Percentiles rank a stretch among this genome's conserved stretches.
Evolutionary conservation across 768 basidiomycete genomes (phyloP).

Genomic region (Lyophyllum atratum): DNA sequence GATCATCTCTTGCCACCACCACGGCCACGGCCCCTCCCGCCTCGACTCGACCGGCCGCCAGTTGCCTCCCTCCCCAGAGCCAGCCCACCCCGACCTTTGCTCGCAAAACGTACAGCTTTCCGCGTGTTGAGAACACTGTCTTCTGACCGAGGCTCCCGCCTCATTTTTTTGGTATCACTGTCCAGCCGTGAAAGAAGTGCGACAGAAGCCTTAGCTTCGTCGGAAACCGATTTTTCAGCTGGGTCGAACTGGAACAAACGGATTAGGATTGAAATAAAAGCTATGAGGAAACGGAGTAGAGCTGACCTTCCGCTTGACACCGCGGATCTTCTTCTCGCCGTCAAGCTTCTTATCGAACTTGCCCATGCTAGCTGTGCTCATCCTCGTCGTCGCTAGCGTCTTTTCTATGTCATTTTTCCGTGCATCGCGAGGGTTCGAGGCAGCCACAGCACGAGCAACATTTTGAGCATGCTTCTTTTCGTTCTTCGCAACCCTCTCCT

Average conservation of each 20-base stretch:
- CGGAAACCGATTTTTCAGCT: conserved; percentile 60
- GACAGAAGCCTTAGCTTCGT: conserved; percentile 75
- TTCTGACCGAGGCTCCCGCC: conserved; percentile 42
- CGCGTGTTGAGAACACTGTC: conserved; percentile 77
- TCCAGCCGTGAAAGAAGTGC: conserved; percentile 80
- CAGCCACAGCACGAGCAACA: conserved; percentile 51
- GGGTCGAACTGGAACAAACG: conserved; percentile 73
- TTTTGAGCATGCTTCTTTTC: conserved; percentile 76
- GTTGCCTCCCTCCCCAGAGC: conserved; percentile 51
- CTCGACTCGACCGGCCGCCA: conserved; percentile 13
- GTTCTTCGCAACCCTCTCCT: conserved; percentile 83
- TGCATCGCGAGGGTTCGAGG: conserved; percentile 36
- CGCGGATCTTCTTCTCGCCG: conserved; percentile 87
- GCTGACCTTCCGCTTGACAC: conserved; percentile 89
- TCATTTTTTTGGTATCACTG: conserved; percentile 66
- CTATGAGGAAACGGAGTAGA: neutral
- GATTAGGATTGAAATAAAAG: neutral
- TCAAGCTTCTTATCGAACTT: conserved; percentile 89
- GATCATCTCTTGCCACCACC: conserved; percentile 25
- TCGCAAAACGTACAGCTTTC: conserved; percentile 82
- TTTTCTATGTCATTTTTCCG: conserved; percentile 77
- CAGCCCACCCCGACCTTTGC: conserved; percentile 65
- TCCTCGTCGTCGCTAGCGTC: conserved; percentile 72
- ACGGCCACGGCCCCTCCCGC: conserved; percentile 17
- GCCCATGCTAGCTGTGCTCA: conserved; percentile 94